Base-by-base conservation (phyloP, 805 yeast species). In the Ogataea sp. region DNA sequence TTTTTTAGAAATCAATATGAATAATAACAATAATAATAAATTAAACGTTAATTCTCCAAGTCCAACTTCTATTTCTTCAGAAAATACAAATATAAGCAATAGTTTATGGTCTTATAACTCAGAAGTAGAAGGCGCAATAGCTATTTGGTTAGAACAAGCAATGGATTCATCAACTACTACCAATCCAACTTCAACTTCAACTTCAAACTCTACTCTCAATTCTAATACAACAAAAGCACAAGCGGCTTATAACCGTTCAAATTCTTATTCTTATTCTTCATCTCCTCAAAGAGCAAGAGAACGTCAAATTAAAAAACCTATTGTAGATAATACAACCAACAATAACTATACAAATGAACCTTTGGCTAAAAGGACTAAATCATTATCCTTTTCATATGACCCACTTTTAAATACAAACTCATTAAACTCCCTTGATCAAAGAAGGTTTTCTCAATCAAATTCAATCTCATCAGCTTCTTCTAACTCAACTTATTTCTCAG, bases 91-190 rank as follows among this genome's bases (percentile, higher is more conserved):
- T 20, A 10, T 4, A 15, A 18, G 7, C 20, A 17, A 31, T 13
- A 4, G 17, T 16, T 24, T 32, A 34, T 24, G 40, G 39, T 38
- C 33, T 44, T 18, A 53, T 59, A 56, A 52, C 48, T 49, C 50
- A 49, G 40, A 56, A 35, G 47, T 53, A 15, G 47, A 54, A 21
- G 39, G 45, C 25, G 58, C 55, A 5, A 52, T 56, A 11, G 47
- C 48, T 3, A 43, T 42, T 11, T 55, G 59, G 57, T 34, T 53
- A n/a, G 41, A 41, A 18, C 50, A 54, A 40, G 28, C 33, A 10
- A 16, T 14, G 23, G 18, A 15, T 23, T 23, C 25, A 23, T 23
- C 25, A 10, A 23, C 25, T 7, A 23, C 29, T 11, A 10, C 34
- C 14, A 31, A 11, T 16, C n/a, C 26, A 33, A 17, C 26, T n/a